Percentiles rank a stretch among this genome's conserved stretches.
Evolutionary conservation across 2,329 filamentous ascomycete species (phyloP).

Genomic region (Aspergillus arachidicola): DNA sequence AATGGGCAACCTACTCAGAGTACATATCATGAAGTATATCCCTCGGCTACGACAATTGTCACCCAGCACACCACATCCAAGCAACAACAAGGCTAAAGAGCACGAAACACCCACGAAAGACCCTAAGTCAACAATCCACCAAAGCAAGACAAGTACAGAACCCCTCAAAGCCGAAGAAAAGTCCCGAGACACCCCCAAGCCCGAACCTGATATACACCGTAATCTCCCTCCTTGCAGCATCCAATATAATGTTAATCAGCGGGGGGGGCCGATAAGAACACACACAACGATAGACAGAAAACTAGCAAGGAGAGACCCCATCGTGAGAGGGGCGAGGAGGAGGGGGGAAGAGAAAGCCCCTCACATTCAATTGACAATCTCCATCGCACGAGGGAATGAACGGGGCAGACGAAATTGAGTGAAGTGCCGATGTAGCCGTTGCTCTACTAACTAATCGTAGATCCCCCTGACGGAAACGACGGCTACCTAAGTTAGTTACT

Average conservation of each 20-base stretch:
- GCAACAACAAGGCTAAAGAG: background rate
- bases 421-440: background rate
- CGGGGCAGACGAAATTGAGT: background rate
- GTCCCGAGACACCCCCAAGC: background rate
- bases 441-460: conserved; percentile 2
- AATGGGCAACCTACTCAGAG: background rate
- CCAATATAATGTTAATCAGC: background rate
- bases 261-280: background rate
- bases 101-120: background rate
- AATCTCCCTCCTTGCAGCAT: background rate
- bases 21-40: background rate
- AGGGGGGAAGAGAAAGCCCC: background rate
- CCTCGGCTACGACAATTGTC: background rate
- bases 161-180: background rate
- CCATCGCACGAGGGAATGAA: background rate
- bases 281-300: background rate
- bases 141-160: background rate
- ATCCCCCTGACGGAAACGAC: conserved; percentile 5
- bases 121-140: background rate
- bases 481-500: background rate
- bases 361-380: background rate
- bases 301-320: background rate
- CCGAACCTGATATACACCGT: background rate
- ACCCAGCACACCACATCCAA: background rate
- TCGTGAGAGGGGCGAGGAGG: background rate